Conservation (phyloP, 2,329 filamentous ascomycete species). For the Curvularia sp. region DNA sequence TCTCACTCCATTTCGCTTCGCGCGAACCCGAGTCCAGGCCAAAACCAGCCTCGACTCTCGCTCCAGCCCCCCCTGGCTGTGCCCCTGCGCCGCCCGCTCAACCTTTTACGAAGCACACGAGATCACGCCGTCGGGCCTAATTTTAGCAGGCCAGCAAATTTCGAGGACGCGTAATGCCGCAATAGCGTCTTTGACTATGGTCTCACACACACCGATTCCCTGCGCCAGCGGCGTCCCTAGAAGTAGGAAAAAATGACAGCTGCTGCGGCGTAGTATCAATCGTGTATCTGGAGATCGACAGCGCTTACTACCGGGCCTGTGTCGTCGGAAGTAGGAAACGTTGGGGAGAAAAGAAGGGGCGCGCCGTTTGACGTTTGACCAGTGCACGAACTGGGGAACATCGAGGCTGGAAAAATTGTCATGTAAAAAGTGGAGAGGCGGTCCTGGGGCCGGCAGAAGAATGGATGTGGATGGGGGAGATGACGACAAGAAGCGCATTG, state of each 20-base stretch:
- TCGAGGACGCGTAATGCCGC: constrained; percentile 28
- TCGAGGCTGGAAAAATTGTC: constrained; percentile 2
- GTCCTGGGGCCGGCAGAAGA: background rate
- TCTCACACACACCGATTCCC: background rate
- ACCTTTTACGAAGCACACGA: constrained; percentile 19
- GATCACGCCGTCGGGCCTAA: constrained; percentile 18
- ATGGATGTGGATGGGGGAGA: constrained; percentile 11
- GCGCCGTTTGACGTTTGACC: constrained; percentile 15
- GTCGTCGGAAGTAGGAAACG: constrained; percentile 6
- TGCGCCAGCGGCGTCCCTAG: background rate
- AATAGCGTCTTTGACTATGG: background rate
- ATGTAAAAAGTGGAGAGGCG: constrained; percentile 11
- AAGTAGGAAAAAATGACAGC: background rate
- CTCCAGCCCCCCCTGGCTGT: constrained; percentile 11
- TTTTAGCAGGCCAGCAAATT: constrained; percentile 20
- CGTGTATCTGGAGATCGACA: constrained; percentile 8
- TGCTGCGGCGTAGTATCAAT: constrained; percentile 23
- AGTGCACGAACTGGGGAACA: constrained; percentile 3
- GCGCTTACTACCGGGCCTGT: constrained; percentile 5
- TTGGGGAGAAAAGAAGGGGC: constrained; percentile 1
- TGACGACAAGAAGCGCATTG: constrained; percentile 22
- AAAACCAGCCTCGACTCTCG: constrained; percentile 8
- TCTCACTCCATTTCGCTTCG: constrained; percentile 7
- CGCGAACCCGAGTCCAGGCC: constrained; percentile 8
- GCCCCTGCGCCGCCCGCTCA: constrained; percentile 12